phyloP scores from a whole-genome alignment of 768 basidiomycete species.

The Cystofilobasidium ferigula region DNA sequence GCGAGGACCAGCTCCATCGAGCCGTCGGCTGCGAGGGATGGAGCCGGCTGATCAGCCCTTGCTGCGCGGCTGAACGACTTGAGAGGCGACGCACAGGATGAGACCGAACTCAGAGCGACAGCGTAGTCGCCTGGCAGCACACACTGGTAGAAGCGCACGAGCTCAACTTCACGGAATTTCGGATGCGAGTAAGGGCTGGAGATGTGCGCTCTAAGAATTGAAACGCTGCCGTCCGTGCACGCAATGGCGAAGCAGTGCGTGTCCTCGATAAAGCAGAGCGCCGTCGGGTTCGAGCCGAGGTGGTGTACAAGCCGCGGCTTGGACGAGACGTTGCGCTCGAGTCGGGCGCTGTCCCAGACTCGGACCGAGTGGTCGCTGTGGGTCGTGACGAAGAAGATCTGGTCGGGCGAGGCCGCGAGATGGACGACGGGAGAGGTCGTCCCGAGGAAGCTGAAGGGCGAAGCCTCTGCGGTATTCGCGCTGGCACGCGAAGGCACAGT shows the following conservation, averaged over 20 bases:
- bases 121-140: conserved; percentile 45
- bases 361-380: conserved; percentile 42
- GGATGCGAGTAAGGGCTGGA: conserved; percentile 23
- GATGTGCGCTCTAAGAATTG: conserved; percentile 33
- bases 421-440: conserved; percentile 57
- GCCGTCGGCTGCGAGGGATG: conserved; percentile 39
- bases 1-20: conserved; percentile 59
- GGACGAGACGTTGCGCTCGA: conserved; percentile 86
- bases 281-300: conserved; percentile 56
- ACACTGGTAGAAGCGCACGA: conserved; percentile 29
- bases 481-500: not conserved
- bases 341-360: conserved; percentile 56
- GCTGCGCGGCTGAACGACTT: not conserved
- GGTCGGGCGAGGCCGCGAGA: conserved; percentile 81
- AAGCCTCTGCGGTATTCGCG: not conserved
- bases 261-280: conserved; percentile 49
- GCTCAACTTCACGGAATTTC: conserved; percentile 34
- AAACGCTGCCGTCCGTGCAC: conserved; percentile 19
- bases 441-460: not conserved
- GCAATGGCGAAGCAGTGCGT: conserved; percentile 27
- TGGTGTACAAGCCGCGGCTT: conserved; percentile 44
- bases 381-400: conserved; percentile 59
- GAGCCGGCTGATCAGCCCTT: conserved; percentile 47
- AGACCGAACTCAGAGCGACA: conserved; percentile 52
- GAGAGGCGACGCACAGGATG: not conserved